Conservation (phyloP, 768 basidiomycete genomes). For the Russula ochroleuca region DNA sequence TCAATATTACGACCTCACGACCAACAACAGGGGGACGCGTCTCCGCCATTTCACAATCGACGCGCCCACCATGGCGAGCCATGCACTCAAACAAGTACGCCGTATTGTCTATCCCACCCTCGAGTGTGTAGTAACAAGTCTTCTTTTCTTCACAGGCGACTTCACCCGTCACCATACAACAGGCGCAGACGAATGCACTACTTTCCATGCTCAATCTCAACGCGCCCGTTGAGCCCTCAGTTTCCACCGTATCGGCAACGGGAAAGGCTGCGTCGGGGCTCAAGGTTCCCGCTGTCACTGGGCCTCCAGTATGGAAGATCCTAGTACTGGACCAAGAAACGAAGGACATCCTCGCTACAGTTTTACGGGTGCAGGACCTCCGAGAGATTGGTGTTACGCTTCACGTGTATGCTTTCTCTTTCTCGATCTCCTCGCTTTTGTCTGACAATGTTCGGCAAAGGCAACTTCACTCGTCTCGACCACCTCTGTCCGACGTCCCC, state of each 20-base stretch:
- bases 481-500: conserved; percentile 90
- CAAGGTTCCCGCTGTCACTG: conserved; percentile 50
- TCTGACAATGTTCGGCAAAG: conserved; percentile 40
- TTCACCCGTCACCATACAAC: conserved; percentile 65
- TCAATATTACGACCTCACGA: neutral
- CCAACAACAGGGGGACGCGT: neutral
- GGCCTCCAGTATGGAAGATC: conserved; percentile 93
- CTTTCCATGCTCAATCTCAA: conserved; percentile 86
- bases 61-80: conserved; percentile 40
- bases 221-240: conserved; percentile 46
- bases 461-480: conserved; percentile 85
- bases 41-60: neutral
- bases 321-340: conserved; percentile 92
- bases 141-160: conserved; percentile 32
- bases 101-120: neutral
- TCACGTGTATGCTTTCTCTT: conserved; percentile 71
- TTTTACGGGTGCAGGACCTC: conserved; percentile 92
- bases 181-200: conserved; percentile 82
- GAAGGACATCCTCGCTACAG: conserved; percentile 94
- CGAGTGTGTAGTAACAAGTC: neutral
- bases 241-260: conserved; percentile 35
- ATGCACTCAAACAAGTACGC: conserved; percentile 43
- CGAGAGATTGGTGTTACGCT: conserved; percentile 95
- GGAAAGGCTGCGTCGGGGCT: conserved; percentile 37
- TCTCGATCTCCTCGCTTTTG: conserved; percentile 2